phyloP scores from a whole-genome alignment of 768 basidiomycete species.

The Russula virescens region DNA sequence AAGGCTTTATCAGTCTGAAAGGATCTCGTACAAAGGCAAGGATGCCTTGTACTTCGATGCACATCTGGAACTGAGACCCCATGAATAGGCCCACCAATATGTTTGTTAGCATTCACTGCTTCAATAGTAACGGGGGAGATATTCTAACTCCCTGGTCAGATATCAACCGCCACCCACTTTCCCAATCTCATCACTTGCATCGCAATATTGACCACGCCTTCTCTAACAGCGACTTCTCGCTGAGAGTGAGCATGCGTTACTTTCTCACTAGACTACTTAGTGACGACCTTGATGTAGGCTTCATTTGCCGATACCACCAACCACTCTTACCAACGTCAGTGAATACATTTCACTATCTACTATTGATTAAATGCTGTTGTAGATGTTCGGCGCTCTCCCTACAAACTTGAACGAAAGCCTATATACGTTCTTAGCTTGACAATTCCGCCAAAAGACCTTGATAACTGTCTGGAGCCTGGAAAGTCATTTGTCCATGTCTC shows the following conservation, averaged over 20 bases:
- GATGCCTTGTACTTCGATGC: constrained; percentile 16
- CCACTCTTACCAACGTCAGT: constrained; percentile 8
- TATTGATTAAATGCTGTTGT: constrained; percentile 11
- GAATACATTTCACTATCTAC: constrained; percentile 8
- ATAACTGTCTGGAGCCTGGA: constrained; percentile 75
- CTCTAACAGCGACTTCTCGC: constrained; percentile 62
- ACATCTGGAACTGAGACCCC: constrained; percentile 19
- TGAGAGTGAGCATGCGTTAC: constrained; percentile 43
- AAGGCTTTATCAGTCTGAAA: constrained; percentile 82
- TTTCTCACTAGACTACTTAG: constrained; percentile 20
- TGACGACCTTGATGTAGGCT: constrained; percentile 11
- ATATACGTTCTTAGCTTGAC: constrained; percentile 78
- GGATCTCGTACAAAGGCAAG: constrained; percentile 69
- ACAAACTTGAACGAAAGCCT: constrained; percentile 71
- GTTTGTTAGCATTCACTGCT: constrained; percentile 52
- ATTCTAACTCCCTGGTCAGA: constrained; percentile 39
- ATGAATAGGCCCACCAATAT: constrained; percentile 70
- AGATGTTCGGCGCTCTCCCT: constrained; percentile 68
- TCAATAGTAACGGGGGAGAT: not conserved
- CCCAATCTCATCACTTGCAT: constrained; percentile 55
- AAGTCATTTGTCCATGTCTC: constrained; percentile 63
- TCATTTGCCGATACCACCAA: constrained; percentile 9
- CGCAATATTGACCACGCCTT: constrained; percentile 62
- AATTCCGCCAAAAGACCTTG: constrained; percentile 59
- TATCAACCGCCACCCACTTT: constrained; percentile 71